phyloP scores from a whole-genome alignment of 495 filamentous ascomycete species.

The Xylaria castorea region DNA sequence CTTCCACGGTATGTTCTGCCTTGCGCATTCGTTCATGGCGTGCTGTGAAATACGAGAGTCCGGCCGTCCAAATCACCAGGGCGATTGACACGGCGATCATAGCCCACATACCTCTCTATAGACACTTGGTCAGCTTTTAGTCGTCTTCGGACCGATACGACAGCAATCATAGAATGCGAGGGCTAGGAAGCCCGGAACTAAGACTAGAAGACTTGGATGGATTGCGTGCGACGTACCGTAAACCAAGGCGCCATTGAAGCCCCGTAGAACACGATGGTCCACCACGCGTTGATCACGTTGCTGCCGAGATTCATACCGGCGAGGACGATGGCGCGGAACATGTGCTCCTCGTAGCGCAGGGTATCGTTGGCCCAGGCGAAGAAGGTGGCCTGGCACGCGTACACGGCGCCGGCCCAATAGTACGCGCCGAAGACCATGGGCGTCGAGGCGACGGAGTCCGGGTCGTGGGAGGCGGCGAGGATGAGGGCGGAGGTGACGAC shows the following conservation, averaged over 20 bases:
- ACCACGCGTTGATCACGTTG: conserved; percentile 65
- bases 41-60: conserved; percentile 48
- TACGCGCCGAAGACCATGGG: conserved; percentile 56
- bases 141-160: not conserved
- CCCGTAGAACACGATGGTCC: conserved; percentile 70
- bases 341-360: conserved; percentile 53
- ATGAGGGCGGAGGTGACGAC: conserved; percentile 57
- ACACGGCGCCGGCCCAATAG: conserved; percentile 61
- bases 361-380: conserved; percentile 69
- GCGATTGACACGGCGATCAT: conserved; percentile 63
- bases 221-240: too few relatives aligned
- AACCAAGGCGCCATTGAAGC: conserved; percentile 65
- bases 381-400: conserved; percentile 65
- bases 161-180: not conserved
- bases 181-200: not conserved
- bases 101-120: conserved; percentile 62
- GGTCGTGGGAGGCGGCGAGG: conserved; percentile 49
- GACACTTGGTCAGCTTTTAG: conserved; percentile 27
- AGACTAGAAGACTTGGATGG: too few relatives aligned
- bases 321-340: conserved; percentile 55
- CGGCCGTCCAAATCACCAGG: conserved; percentile 57
- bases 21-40: conserved; percentile 43
- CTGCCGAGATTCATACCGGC: conserved; percentile 64
- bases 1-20: conserved; percentile 24
- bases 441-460: conserved; percentile 39